A percentile compares a stretch with the other conserved stretches of the same genome.
Conservation (phyloP, 1,284 basidiomycete genomes). For the Phellopilus nigrolimitatus region DNA sequence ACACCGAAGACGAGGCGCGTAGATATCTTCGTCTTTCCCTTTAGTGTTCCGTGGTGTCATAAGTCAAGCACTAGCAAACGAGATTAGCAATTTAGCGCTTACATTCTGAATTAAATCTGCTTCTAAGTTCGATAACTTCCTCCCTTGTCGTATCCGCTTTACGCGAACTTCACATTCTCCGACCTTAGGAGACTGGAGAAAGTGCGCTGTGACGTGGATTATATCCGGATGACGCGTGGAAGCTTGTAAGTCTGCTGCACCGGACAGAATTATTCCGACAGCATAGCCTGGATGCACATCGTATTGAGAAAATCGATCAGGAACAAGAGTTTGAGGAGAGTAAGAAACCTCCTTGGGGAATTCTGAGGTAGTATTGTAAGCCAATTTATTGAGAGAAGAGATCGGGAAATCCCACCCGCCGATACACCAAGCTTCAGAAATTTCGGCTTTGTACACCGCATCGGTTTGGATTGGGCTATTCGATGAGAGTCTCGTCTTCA, state of each 20-base stretch:
- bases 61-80: background rate
- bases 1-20: slow-evolving; percentile 53
- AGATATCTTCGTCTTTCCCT: slow-evolving; percentile 45
- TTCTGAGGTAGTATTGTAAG: background rate
- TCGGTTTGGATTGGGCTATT: background rate
- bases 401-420: slow-evolving; percentile 5
- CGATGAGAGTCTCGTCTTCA: background rate
- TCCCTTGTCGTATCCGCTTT: slow-evolving; percentile 41
- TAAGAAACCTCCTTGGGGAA: slow-evolving; percentile 16
- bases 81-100: slow-evolving; percentile 19
- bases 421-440: slow-evolving; percentile 13
- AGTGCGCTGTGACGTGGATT: slow-evolving; percentile 57
- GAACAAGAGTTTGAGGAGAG: background rate
- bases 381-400: background rate
- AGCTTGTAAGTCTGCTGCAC: slow-evolving; percentile 47
- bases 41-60: background rate
- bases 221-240: slow-evolving; percentile 45
- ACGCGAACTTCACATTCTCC: slow-evolving; percentile 44
- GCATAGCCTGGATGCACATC: slow-evolving; percentile 43
- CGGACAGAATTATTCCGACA: slow-evolving; percentile 48
- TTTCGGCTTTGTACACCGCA: background rate
- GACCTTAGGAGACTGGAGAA: slow-evolving; percentile 34
- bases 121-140: slow-evolving; percentile 46
- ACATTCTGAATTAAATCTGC: slow-evolving; percentile 57
- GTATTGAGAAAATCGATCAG: background rate